Evolutionary conservation across 768 basidiomycete species (phyloP).

Genomic region (Psilocybe subaeruginosa): DNA sequence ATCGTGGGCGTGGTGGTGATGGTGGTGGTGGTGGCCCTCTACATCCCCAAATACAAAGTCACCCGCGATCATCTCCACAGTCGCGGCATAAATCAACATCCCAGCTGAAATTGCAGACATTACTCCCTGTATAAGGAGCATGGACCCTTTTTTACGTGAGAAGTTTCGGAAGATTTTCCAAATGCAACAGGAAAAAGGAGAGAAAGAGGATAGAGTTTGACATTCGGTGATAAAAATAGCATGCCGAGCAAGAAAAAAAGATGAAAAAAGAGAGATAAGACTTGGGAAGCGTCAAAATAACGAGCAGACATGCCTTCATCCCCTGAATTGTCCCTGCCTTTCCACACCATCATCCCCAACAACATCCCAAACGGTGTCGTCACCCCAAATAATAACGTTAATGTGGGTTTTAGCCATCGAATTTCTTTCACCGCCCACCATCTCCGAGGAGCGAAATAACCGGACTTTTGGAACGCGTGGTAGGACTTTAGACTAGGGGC

Average conservation of each 20-base stretch:
- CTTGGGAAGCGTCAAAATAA: neutral
- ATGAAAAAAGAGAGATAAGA: neutral
- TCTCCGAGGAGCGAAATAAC: neutral
- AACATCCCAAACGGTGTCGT: constrained; percentile 75
- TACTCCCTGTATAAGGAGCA: constrained; percentile 66
- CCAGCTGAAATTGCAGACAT: constrained; percentile 85
- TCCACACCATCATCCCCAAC: constrained; percentile 52
- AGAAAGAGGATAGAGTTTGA: neutral
- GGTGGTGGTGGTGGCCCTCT: constrained; percentile 29
- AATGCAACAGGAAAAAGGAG: neutral
- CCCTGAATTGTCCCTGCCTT: constrained; percentile 20
- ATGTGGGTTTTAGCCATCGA: constrained; percentile 51
- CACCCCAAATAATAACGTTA: constrained; percentile 68
- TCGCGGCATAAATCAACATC: constrained; percentile 82
- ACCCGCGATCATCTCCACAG: constrained; percentile 86
- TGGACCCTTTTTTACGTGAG: constrained; percentile 11
- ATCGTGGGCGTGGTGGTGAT: constrained; percentile 23
- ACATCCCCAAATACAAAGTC: constrained; percentile 81
- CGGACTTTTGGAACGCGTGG: neutral
- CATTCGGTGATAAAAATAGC: neutral
- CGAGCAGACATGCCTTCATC: constrained; percentile 20
- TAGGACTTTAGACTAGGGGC: neutral
- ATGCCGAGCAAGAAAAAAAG: neutral
- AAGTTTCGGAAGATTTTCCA: neutral
- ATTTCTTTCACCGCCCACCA: constrained; percentile 11